Conservation (phyloP, 1,284 basidiomycete genomes). For the Takashimella koratensis region DNA sequence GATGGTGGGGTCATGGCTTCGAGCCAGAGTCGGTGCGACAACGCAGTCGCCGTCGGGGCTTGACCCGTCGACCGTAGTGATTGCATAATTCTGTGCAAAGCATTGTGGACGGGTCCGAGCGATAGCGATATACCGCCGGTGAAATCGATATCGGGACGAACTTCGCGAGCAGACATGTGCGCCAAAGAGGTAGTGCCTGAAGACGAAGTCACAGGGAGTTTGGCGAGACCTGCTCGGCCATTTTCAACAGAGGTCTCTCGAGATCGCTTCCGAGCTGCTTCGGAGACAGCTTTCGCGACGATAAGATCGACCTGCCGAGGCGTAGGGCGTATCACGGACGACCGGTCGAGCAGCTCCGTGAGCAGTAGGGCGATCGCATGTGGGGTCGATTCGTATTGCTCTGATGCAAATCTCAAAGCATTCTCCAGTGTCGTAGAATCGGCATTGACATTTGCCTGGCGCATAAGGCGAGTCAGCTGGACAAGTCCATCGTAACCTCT, state of each 20-base stretch:
- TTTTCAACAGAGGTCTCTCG: neutral
- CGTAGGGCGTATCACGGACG: slow-evolving; percentile 15
- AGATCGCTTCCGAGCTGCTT: neutral
- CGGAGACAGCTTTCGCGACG: slow-evolving; percentile 16
- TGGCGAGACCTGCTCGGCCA: neutral
- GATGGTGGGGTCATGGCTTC: slow-evolving; percentile 23
- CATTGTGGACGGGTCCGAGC: slow-evolving; percentile 5
- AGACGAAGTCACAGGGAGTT: no score
- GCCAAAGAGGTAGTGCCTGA: no score
- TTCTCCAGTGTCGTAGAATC: slow-evolving; percentile 27
- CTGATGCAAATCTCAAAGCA: slow-evolving; percentile 26
- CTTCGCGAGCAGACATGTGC: no score
- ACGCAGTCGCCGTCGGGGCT: slow-evolving; percentile 10
- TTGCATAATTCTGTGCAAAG: slow-evolving; percentile 10
- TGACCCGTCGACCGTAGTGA: slow-evolving; percentile 11
- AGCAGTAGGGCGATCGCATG: slow-evolving; percentile 24
- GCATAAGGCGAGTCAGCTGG: slow-evolving; percentile 14
- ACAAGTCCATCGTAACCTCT: slow-evolving; percentile 14
- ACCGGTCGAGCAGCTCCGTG: slow-evolving; percentile 12
- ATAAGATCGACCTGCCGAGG: slow-evolving; percentile 21
- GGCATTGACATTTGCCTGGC: slow-evolving; percentile 15
- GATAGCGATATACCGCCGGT: slow-evolving; percentile 11
- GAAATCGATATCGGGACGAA: slow-evolving; percentile 2
- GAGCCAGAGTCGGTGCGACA: slow-evolving; percentile 31
- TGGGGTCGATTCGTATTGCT: slow-evolving; percentile 13